Conservation (phyloP, 1,139 yeast species). For the Candida sanyaensis region DNA sequence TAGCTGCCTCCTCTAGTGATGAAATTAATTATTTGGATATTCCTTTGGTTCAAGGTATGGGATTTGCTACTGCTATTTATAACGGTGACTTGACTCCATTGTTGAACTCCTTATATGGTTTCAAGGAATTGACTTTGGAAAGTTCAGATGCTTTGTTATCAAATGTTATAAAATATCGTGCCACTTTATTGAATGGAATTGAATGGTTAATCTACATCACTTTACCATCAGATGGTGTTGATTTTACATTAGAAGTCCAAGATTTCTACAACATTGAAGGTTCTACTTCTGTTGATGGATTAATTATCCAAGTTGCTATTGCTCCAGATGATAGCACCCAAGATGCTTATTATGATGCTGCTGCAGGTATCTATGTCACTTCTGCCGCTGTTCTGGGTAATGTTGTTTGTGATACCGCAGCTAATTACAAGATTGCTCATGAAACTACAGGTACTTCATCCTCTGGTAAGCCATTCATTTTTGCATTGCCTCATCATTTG, state of each 20-base stretch:
- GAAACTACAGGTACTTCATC: slow-evolving; percentile 53
- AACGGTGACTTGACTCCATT: slow-evolving; percentile 54
- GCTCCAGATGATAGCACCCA: slow-evolving; percentile 40
- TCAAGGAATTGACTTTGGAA: slow-evolving; percentile 48
- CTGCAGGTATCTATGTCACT: slow-evolving; percentile 50
- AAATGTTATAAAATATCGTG: slow-evolving; percentile 56
- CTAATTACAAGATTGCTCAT: slow-evolving; percentile 54
- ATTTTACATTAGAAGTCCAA: slow-evolving; percentile 38
- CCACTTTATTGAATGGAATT: slow-evolving; percentile 48
- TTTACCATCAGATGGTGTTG: slow-evolving; percentile 44
- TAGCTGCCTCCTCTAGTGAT: slow-evolving; percentile 32
- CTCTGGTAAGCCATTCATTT: slow-evolving; percentile 55
- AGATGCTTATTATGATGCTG: slow-evolving; percentile 48
- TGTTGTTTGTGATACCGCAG: slow-evolving; percentile 27
- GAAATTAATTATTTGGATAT: slow-evolving; percentile 34
- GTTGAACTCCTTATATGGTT: slow-evolving; percentile 56
- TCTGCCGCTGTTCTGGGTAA: slow-evolving; percentile 33
- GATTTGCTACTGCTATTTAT: slow-evolving; percentile 69
- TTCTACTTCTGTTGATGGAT: slow-evolving; percentile 49
- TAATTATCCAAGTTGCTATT: slow-evolving; percentile 48
- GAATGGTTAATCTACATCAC: slow-evolving; percentile 41
- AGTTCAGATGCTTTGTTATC: slow-evolving; percentile 40
- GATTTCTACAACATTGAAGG: slow-evolving; percentile 56
- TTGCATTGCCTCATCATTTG: slow-evolving; percentile 75
- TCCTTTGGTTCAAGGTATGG: slow-evolving; percentile 72